Base-by-base conservation (phyloP, 2,329 filamentous ascomycete genomes). In the Coniochaeta sp. region DNA sequence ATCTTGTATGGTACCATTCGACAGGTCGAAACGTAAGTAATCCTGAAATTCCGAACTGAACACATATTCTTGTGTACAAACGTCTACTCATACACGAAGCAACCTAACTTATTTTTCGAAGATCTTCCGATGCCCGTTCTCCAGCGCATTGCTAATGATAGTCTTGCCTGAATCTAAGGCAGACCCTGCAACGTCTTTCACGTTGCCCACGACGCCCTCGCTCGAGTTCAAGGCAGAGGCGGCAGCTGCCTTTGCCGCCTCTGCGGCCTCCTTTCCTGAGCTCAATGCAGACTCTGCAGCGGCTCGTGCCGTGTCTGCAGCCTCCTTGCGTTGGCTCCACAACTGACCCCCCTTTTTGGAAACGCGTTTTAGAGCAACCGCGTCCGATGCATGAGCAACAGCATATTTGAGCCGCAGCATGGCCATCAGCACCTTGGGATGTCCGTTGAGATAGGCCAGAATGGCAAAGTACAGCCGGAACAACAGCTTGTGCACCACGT, bases 391-490 rank as follows among this genome's bases (percentile, higher is more conserved):
- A 17, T n/a, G 19, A 31, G 24, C 33, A 4, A 33, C 56, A 14
- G 34, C 56, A 36, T 63, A 60, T 22, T 58, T 50, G 8, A 70
- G 40, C 0, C 80, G 64, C 47, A 77, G 73, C 6, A 74, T 70
- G 0, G 78, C 70, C n/a, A 77, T 73, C 5, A 74, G 70, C 0
- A 77, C 70, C 17, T 70, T 73, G 0, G 78, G 78, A 61, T 77
- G 78, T 22, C 68, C 74, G 58, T 72, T 72, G 31, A 81, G 64
- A 3, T 78, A 63, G 26, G 76, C 76, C n/a, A 89, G 73, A 1
- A 89, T 69, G 7, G 86, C 68, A 65, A 90, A 89, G 73, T 93
- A 96, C 5, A 88, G 67, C 64, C 84, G 84, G 62, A 96, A 83
- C 60, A 96, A 84, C 17, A 87, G 72, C 31, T 83, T 79, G 70